These are phyloP conservation scores for Corymbia maculata DNA, from an alignment of 345 rosid genomes.

Conservation along the genomic window DNA sequence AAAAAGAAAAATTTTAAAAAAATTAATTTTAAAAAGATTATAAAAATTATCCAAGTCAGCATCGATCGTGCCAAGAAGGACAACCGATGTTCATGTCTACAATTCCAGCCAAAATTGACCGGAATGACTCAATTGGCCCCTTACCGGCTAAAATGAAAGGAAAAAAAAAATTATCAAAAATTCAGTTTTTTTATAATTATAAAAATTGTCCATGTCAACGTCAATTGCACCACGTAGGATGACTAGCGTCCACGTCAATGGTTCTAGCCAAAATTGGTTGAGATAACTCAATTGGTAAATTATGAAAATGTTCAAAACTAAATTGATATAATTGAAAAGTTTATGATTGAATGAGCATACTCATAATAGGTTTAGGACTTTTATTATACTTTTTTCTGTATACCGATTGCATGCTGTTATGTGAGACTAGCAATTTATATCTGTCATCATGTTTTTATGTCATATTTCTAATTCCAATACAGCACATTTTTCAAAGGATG, in stretches of 20 bases:
- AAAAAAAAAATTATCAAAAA: too few species aligned
- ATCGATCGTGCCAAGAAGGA: too few species aligned
- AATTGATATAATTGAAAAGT: too few species aligned
- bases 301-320: too few species aligned
- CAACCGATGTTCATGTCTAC: too few species aligned
- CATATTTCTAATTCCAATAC: not conserved
- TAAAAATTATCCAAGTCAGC: too few species aligned
- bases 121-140: not conserved
- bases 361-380: fast-evolving
- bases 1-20: too few species aligned
- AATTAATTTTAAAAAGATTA: too few species aligned
- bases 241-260: fast-evolving
- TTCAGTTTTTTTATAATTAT: not conserved
- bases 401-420: not conserved
- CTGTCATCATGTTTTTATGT: not conserved
- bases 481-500: not conserved
- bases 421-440: not conserved
- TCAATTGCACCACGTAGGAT: not conserved
- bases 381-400: too few species aligned
- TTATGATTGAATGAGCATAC: not conserved
- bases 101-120: too few species aligned
- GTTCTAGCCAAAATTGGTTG: fast-evolving
- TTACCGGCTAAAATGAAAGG: not conserved
- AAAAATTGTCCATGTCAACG: not conserved
- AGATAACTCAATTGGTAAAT: not conserved